Conservation (phyloP, 805 yeast genomes). For the Candida insectalens region DNA sequence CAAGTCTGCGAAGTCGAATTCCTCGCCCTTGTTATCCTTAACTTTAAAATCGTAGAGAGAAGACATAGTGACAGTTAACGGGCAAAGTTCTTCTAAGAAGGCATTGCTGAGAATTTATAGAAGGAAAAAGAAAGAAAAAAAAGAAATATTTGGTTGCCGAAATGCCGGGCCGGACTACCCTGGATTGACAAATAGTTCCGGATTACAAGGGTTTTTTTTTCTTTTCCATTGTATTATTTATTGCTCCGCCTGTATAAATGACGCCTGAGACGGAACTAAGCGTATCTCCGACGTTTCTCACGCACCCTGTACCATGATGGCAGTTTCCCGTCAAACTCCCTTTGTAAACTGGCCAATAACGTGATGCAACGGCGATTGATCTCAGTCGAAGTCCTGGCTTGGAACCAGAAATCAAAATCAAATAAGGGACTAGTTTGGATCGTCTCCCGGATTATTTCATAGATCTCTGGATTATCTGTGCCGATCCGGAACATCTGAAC, state of each 20-base stretch:
- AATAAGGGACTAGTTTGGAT: slow-evolving; percentile 69
- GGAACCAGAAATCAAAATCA: slow-evolving; percentile 80
- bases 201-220: background rate
- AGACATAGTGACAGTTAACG: slow-evolving; percentile 38
- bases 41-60: slow-evolving; percentile 61
- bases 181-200: too few species aligned
- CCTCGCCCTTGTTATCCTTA: slow-evolving; percentile 47
- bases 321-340: slow-evolving; percentile 44
- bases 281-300: slow-evolving; percentile 1
- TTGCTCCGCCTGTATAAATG: too few species aligned
- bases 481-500: slow-evolving; percentile 77
- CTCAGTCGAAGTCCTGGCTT: slow-evolving; percentile 70
- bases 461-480: slow-evolving; percentile 65
- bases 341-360: slow-evolving; percentile 61
- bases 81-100: too few species aligned
- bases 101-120: too few species aligned
- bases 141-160: too few species aligned
- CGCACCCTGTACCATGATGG: slow-evolving; percentile 2
- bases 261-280: too few species aligned
- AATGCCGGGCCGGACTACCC: too few species aligned
- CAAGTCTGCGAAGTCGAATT: slow-evolving; percentile 48
- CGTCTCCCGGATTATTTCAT: slow-evolving; percentile 68
- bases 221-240: background rate
- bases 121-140: too few species aligned
- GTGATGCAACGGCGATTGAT: slow-evolving; percentile 76